Evolutionary conservation across 2,329 filamentous ascomycete species (phyloP).

Genomic region (Aspergillus costaricaensis): DNA sequence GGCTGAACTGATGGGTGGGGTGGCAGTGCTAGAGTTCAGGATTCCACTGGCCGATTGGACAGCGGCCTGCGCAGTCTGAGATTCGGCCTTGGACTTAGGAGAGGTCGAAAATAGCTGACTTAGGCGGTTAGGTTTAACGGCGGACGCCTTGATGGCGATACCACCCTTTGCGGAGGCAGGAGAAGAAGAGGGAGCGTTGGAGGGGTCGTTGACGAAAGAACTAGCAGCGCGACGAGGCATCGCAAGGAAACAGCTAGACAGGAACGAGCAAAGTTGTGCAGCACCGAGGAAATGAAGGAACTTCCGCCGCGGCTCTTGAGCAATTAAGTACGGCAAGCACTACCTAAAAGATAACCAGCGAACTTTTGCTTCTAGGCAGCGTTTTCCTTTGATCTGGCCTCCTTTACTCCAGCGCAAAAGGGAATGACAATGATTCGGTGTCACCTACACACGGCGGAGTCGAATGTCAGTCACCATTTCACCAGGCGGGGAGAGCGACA

Average conservation of each 20-base stretch:
- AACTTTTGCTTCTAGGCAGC: not conserved
- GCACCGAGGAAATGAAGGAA: slow-evolving; percentile 14
- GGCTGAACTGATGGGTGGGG: slow-evolving; percentile 68
- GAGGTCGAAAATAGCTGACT: slow-evolving; percentile 80
- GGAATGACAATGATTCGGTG: slow-evolving; percentile 8
- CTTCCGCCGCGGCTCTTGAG: slow-evolving; percentile 15
- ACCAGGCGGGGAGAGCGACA: not conserved
- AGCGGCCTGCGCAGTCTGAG: slow-evolving; percentile 54
- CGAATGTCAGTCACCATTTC: slow-evolving; percentile 6
- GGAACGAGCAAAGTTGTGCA: slow-evolving; percentile 16
- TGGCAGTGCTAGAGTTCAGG: slow-evolving; percentile 49
- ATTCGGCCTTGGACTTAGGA: slow-evolving; percentile 70
- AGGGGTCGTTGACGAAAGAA: slow-evolving; percentile 56
- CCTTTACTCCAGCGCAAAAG: not conserved
- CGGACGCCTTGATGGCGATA: slow-evolving; percentile 50
- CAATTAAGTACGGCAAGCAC: slow-evolving; percentile 9
- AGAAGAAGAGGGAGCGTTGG: slow-evolving; percentile 53
- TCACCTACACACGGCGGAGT: slow-evolving; percentile 6
- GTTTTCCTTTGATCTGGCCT: not conserved
- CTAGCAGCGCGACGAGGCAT: slow-evolving; percentile 66
- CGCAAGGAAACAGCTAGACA: slow-evolving; percentile 40
- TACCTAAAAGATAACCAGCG: slow-evolving; percentile 14
- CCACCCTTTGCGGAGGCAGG: slow-evolving; percentile 57
- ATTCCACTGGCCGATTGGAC: slow-evolving; percentile 66
- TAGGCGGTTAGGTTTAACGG: slow-evolving; percentile 71